Conservation (phyloP, 805 yeast species). For the Zygotorulaspora danielsina region DNA sequence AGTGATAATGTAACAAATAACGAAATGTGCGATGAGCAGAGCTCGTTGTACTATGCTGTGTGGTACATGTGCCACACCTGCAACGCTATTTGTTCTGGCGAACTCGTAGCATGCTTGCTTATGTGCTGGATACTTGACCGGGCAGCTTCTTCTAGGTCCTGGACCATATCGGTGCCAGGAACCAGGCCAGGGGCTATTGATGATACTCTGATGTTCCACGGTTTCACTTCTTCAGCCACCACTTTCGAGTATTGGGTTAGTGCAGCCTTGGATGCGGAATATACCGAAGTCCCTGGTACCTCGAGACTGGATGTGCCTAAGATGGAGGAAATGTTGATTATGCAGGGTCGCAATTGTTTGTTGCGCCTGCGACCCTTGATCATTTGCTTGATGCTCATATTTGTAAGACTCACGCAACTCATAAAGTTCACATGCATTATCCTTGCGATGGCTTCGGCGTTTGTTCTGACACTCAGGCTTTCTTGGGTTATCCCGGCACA, state of each 20-base stretch:
- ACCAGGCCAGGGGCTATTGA: slow-evolving; percentile 26
- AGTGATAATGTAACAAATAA: no score
- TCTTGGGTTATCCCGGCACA: slow-evolving; percentile 35
- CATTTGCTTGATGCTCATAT: slow-evolving; percentile 24
- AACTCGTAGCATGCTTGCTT: slow-evolving; percentile 1
- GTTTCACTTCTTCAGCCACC: slow-evolving; percentile 21
- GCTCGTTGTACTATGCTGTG: no score
- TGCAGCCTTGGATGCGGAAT: slow-evolving; percentile 35
- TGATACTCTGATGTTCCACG: slow-evolving; percentile 18
- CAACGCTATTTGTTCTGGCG: slow-evolving; percentile 17
- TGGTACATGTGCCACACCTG: no score
- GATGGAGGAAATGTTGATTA: slow-evolving; percentile 32
- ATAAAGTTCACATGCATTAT: slow-evolving; percentile 30
- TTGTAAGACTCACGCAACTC: slow-evolving; percentile 26
- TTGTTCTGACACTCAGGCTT: slow-evolving; percentile 21
- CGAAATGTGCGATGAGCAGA: no score
- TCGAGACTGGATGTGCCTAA: slow-evolving; percentile 19
- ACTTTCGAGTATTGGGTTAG: slow-evolving; percentile 25
- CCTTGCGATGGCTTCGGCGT: slow-evolving; percentile 13
- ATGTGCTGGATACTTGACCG: slow-evolving; percentile 2
- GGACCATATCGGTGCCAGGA: slow-evolving; percentile 30
- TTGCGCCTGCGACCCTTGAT: slow-evolving; percentile 15
- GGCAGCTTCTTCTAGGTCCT: slow-evolving; percentile 3
- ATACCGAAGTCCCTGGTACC: slow-evolving; percentile 30
- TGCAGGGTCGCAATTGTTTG: slow-evolving; percentile 6